Conservation (phyloP, 805 yeast genomes). For the Cyberlindnera maritima region DNA sequence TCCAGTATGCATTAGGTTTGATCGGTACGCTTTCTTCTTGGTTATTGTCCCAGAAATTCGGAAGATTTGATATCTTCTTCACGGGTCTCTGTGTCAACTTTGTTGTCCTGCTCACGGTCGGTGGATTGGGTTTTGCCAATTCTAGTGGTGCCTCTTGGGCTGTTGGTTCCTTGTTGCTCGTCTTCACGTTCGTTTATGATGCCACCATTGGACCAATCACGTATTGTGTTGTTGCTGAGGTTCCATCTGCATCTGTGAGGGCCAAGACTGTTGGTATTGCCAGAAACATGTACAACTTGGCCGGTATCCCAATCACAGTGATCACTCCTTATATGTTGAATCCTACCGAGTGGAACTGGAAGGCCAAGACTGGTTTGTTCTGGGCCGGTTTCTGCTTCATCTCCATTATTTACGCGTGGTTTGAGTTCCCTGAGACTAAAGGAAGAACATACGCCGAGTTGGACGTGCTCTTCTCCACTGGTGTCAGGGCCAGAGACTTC, state of each 20-base stretch:
- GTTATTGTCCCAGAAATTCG: slow-evolving; percentile 31
- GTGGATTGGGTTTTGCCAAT: slow-evolving; percentile 26
- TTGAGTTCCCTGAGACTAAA: slow-evolving; percentile 57
- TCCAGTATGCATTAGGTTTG: slow-evolving; percentile 35
- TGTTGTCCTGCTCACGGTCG: slow-evolving; percentile 24
- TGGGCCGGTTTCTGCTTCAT: slow-evolving; percentile 39
- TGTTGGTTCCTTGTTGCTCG: slow-evolving; percentile 29
- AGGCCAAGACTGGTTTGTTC: slow-evolving; percentile 43
- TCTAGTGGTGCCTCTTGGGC: slow-evolving; percentile 24
- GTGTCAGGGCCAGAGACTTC: slow-evolving; percentile 33
- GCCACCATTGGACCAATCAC: slow-evolving; percentile 40
- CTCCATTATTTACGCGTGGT: slow-evolving; percentile 41
- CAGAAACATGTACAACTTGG: slow-evolving; percentile 31
- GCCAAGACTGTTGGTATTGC: slow-evolving; percentile 39
- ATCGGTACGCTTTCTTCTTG: slow-evolving; percentile 33
- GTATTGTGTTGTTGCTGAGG: slow-evolving; percentile 38
- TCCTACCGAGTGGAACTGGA: slow-evolving; percentile 41
- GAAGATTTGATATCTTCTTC: slow-evolving; percentile 30
- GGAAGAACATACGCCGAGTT: slow-evolving; percentile 55
- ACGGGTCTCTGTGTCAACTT: slow-evolving; percentile 25
- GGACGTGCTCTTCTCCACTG: slow-evolving; percentile 44
- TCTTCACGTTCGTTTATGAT: slow-evolving; percentile 35
- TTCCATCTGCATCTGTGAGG: slow-evolving; percentile 39
- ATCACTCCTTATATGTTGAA: slow-evolving; percentile 47
- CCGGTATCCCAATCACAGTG: slow-evolving; percentile 34